These are phyloP conservation scores for Lodderomyces beijingensis DNA, from an alignment of 1,139 yeast genomes.

Conservation along the genomic window DNA sequence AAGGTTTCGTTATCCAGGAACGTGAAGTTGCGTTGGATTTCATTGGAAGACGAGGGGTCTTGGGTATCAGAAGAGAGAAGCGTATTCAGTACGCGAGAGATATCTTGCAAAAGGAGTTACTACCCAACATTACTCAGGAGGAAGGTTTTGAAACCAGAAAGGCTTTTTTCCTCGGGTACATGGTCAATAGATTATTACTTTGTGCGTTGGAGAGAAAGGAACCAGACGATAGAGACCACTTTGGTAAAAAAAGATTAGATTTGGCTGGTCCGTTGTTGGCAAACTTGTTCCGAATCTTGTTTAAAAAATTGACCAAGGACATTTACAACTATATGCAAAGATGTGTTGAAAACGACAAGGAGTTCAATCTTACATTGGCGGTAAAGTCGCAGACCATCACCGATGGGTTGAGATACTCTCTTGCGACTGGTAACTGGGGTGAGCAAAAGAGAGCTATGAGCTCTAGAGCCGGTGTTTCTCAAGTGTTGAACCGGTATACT, in stretches of 20 bases:
- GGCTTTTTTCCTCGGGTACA: conserved; percentile 95
- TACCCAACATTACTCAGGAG: conserved; percentile 95
- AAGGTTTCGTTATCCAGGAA: conserved; percentile 96
- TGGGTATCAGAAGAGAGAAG: conserved; percentile 94
- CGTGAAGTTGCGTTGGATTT: conserved; percentile 96
- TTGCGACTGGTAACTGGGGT: conserved; percentile 99
- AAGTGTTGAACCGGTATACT: conserved; percentile 95
- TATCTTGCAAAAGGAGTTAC: conserved; percentile 88
- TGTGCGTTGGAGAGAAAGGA: conserved; percentile 97
- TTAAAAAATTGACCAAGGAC: conserved; percentile 90
- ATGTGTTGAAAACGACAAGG: conserved; percentile 97
- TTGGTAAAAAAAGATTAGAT: conserved; percentile 96
- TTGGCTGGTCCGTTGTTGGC: conserved; percentile 97
- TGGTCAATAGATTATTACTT: conserved; percentile 89
- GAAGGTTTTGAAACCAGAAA: conserved; percentile 97
- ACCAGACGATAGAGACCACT: conserved; percentile 98
- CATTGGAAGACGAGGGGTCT: conserved; percentile 95
- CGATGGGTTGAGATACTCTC: conserved; percentile 93
- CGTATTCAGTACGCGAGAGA: conserved; percentile 98
- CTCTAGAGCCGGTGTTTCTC: conserved; percentile 98
- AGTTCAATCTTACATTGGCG: conserved; percentile 91
- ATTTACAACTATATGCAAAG: conserved; percentile 98
- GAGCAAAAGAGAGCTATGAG: conserved; percentile 99
- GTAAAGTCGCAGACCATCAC: conserved; percentile 96
- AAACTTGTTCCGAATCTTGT: conserved; percentile 86